Evolutionary conservation across 805 yeast species (phyloP), one percentile per base, ranked within the genome.

Genomic region (Ogataea allantospora): DNA sequence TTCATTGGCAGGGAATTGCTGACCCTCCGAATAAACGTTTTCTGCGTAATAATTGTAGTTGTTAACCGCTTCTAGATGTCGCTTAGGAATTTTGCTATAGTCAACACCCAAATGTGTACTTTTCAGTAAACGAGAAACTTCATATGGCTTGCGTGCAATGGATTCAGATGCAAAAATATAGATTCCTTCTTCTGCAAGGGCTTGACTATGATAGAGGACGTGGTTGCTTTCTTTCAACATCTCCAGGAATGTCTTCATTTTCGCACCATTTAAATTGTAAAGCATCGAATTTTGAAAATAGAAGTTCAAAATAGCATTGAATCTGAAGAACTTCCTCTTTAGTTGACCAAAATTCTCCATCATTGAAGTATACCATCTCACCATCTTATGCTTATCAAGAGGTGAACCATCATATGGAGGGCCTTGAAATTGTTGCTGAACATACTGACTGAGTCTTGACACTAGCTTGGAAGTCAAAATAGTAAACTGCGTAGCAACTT

Each of bases 311-410:
- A 76, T 74, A 24, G 78, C 73, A 24, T 84, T 77, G 51, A 93
- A 87, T 51, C 96, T 78, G 25, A 83, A 75, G 30, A 91, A 71
- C 54, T 87, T 87, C 52, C 98, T 78, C 53, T 93, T 83, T 42
- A 87, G 61, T 31, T 80, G 78, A 19, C 88, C 88, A 51, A 80
- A 75, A 42, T 78, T 82, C 48, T 83, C 93, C 40, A 82, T 72
- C 2, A 83, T 70, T 3, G 79, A 72, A 11, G 77, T 67, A 46
- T 78, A 71, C 89, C 88, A 88, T 35, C 88, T 70, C 15, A 71
- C 72, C 45, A 78, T 62, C 70, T 50, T 62, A 37, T 44, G 70
- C 43, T 32, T 57, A 58, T 60, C 46, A 57, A 67, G 18, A 10
- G 57, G 49, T 9, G 52, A 41, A 3, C 59, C 63, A 40, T 53